Evolutionary conservation across 1,139 yeast genomes (phyloP).

Genomic region (Pneumocystis murina): DNA sequence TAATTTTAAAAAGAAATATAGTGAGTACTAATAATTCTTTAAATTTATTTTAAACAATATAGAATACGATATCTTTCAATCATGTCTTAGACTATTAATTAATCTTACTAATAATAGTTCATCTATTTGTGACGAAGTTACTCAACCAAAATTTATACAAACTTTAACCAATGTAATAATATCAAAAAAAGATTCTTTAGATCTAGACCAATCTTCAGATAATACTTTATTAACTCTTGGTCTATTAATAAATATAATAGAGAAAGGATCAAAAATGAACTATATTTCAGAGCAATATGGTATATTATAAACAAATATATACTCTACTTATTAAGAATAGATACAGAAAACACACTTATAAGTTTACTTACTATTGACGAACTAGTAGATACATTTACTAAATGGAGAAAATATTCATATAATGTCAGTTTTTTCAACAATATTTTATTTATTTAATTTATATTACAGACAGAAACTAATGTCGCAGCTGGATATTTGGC

Average conservation of each 20-base stretch:
- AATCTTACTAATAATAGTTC: not conserved
- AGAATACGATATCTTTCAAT: not conserved
- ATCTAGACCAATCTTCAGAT: not conserved
- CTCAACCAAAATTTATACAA: not conserved
- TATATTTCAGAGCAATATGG: not conserved
- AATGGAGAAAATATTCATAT: not conserved
- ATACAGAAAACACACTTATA: not conserved
- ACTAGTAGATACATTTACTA: not conserved
- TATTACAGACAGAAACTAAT: not conserved
- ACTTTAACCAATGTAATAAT: not conserved
- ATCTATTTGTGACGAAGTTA: not conserved
- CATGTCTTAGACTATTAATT: not conserved
- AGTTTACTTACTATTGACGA: not conserved
- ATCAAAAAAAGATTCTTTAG: not conserved
- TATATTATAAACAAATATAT: not conserved
- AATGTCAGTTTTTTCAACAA: not conserved
- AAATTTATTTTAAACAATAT: not conserved
- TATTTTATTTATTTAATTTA: not conserved
- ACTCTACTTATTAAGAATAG: not conserved
- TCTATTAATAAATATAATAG: not conserved
- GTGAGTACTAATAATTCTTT: not conserved
- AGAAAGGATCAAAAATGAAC: not conserved
- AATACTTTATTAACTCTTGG: not conserved
- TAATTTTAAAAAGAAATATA: not conserved
- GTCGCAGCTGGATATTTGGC: not conserved